These are phyloP conservation scores for Exophiala mesophila DNA, from an alignment of 2,329 filamentous ascomycete species.

Conservation along the genomic window DNA sequence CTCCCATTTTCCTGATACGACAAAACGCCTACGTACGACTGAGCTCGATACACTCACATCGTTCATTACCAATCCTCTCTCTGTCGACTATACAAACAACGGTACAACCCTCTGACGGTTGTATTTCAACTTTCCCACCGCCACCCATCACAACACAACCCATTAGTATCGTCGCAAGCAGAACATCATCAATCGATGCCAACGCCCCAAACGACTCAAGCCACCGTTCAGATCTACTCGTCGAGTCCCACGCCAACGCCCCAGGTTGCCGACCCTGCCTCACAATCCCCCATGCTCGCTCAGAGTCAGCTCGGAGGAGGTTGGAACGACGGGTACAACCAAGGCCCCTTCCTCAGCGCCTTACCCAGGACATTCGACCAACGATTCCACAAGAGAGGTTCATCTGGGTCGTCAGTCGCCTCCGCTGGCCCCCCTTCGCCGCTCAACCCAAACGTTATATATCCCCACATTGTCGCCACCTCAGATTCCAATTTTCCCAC, in stretches of 20 bases:
- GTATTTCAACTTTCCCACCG: constrained; percentile 13
- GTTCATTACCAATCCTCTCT: constrained; percentile 13
- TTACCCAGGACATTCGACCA: constrained; percentile 25
- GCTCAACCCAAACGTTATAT: constrained; percentile 33
- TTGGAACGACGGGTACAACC: constrained; percentile 22
- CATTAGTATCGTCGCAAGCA: constrained; percentile 5
- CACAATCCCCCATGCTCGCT: constrained; percentile 23
- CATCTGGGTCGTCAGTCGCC: constrained; percentile 41
- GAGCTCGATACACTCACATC: constrained; percentile 5
- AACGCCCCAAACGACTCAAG: constrained; percentile 14
- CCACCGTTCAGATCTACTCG: constrained; percentile 23
- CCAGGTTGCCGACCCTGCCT: not conserved
- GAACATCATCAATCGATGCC: constrained; percentile 14
- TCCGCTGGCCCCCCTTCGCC: constrained; percentile 42
- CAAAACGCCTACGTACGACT: constrained; percentile 7
- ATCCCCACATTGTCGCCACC: constrained; percentile 40
- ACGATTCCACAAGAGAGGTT: constrained; percentile 36
- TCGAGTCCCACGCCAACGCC: constrained; percentile 14
- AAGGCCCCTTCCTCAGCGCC: constrained; percentile 22
- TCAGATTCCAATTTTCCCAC: constrained; percentile 41
- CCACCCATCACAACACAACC: constrained; percentile 4
- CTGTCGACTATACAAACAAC: constrained; percentile 16
- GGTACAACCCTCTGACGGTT: constrained; percentile 1
- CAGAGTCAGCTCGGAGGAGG: constrained; percentile 23
- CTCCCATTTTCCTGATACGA: constrained; percentile 12